Percentiles rank a stretch among this genome's conserved stretches.
Evolutionary conservation across 495 filamentous ascomycete genomes (phyloP).

Genomic region (Penicillium goetzii): DNA sequence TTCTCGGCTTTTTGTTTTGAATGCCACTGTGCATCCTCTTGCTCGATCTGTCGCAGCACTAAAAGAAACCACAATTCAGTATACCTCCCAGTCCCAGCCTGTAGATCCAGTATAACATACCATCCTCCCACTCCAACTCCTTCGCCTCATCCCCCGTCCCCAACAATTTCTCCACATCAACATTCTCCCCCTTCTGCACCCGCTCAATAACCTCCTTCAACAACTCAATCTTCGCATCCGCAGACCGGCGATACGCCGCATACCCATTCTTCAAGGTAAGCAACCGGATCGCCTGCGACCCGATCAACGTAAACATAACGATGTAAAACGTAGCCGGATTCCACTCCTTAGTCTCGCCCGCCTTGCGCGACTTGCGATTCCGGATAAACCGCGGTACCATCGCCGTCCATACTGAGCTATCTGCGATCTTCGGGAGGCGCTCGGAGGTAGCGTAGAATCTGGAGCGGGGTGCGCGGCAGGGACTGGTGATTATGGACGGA

Average conservation of each 20-base stretch:
- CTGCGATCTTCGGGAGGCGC: constrained; percentile 60
- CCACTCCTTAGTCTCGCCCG: constrained; percentile 69
- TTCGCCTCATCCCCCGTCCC: constrained; percentile 76
- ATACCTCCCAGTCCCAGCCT: background rate
- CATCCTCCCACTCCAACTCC: constrained; percentile 89
- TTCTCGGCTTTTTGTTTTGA: constrained; percentile 26
- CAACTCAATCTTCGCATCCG: constrained; percentile 76
- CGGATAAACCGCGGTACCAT: constrained; percentile 61
- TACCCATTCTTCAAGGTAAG: constrained; percentile 78
- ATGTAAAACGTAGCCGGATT: constrained; percentile 95
- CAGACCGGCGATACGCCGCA: constrained; percentile 67
- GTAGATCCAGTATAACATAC: constrained; percentile 45
- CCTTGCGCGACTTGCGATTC: constrained; percentile 38
- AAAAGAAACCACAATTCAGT: constrained; percentile 24
- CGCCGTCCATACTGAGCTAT: constrained; percentile 70
- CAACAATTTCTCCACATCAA: constrained; percentile 83
- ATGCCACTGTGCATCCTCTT: constrained; percentile 70
- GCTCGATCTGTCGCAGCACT: constrained; percentile 82
- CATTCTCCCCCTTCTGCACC: constrained; percentile 81
- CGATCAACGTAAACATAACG: constrained; percentile 85
- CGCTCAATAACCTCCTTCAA: constrained; percentile 82
- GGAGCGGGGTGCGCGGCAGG: constrained; percentile 17
- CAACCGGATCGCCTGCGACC: constrained; percentile 92
- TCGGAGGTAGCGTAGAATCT: constrained; percentile 39
- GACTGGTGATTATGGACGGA: constrained; percentile 4